Percentiles rank a stretch among this genome's conserved stretches.
Conservation (phyloP, 805 yeast genomes). For the Candida krabiensis region DNA sequence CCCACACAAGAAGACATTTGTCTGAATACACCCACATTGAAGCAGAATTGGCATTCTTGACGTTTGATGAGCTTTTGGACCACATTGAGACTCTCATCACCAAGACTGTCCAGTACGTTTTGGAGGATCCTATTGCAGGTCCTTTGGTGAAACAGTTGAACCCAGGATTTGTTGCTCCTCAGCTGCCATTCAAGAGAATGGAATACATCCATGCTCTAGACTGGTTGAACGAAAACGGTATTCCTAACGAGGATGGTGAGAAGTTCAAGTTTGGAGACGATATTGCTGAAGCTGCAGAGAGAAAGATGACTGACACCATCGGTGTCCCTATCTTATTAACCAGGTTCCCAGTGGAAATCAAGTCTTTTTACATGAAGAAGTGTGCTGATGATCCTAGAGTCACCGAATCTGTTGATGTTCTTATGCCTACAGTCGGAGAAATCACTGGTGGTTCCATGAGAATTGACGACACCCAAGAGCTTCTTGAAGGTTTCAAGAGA, state of each 20-base stretch:
- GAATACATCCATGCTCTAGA: constrained; percentile 86
- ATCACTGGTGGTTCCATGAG: constrained; percentile 99
- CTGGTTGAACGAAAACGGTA: constrained; percentile 95
- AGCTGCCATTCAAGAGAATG: constrained; percentile 87
- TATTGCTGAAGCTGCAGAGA: constrained; percentile 99
- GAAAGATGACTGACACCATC: constrained; percentile 95
- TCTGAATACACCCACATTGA: constrained; percentile 97
- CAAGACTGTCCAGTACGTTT: constrained; percentile 66
- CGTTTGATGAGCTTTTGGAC: constrained; percentile 79
- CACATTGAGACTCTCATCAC: constrained; percentile 84
- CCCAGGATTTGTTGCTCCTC: constrained; percentile 86
- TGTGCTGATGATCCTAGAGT: constrained; percentile 89
- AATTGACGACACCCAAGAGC: constrained; percentile 76
- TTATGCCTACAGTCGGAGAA: constrained; percentile 99
- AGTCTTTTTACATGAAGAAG: constrained; percentile 96
- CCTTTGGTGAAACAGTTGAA: constrained; percentile 87
- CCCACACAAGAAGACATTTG: constrained; percentile 97
- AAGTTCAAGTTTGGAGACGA: constrained; percentile 96
- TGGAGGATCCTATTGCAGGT: constrained; percentile 91
- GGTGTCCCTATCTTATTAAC: constrained; percentile 90
- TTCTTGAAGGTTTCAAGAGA: constrained; percentile 87
- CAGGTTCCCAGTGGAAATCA: constrained; percentile 95
- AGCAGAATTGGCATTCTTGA: constrained; percentile 85
- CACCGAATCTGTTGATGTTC: constrained; percentile 96
- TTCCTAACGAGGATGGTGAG: constrained; percentile 93